Base-by-base conservation (phyloP, 176 grass and related monocot genomes). In the Phyllostachys edulis region DNA sequence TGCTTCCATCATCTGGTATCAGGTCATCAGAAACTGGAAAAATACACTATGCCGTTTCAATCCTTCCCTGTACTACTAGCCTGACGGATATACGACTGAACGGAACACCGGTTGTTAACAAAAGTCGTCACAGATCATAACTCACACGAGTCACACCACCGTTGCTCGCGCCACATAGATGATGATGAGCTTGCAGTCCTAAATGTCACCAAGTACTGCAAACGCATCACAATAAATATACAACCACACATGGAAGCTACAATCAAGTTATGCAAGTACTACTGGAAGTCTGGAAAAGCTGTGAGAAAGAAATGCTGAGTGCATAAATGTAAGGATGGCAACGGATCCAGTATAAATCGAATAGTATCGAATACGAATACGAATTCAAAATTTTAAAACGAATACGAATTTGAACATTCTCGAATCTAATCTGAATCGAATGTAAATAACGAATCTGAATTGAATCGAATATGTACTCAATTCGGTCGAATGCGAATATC, bases 81-180 rank as follows among this genome's bases (percentile, higher is more conserved):
- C 16, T 79, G 44, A 6, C 76, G 29, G 32, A 50, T 56, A 47
- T 23, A 46, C 17, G 24, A 60, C 60, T 64, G 11, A 49, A 78
- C 27, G 32, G 75, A 20, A 32, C 69, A 9, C 23, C 32, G 61
- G 37, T 68, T 56, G 70, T 41, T 67, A 75, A 81, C 49, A 37
- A 61, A 80, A 61, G 69, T 46, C 23, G 24, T 26, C 41, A 29
- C 47, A 18, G 27, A 44, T 57, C 84, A 64, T 80, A 71, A 80
- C 56, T 85, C 20, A n/a, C 57, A 29, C 12, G 8, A 55, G 68
- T 50, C 24, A 18, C 47, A 32, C 45, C 46, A 52, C 15, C 46
- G 49, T 55, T 75, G 26, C 77, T 69, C 77, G 69, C 70, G 81
- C 85, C 85, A 81, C 85, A 12, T 24, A 17, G 27, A 71, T 5